A percentile compares a stretch with the other conserved stretches of the same genome.
phyloP scores from a whole-genome alignment of 2,329 filamentous ascomycete species.

The Ceratocystis cubensis region DNA sequence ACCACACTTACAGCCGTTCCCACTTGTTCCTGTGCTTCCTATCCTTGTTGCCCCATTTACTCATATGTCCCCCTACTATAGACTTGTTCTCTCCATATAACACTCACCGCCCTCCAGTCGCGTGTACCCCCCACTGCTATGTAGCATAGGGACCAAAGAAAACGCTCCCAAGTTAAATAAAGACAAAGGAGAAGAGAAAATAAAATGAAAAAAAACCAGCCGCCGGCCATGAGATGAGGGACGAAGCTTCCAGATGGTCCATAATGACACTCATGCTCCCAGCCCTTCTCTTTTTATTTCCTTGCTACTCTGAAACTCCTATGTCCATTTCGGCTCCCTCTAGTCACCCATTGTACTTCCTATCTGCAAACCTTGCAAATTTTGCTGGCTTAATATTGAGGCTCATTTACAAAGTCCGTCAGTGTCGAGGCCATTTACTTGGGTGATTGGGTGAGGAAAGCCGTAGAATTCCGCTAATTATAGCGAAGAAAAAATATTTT shows the following conservation, averaged over 20 bases:
- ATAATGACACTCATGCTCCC: too few species aligned
- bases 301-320: neutral
- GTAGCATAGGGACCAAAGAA: too few species aligned
- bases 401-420: neutral
- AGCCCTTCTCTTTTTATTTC: too few species aligned
- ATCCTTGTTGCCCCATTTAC: neutral
- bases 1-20: conserved; percentile 1
- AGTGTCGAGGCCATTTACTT: neutral
- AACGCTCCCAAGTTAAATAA: too few species aligned
- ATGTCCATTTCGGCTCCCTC: neutral
- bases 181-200: too few species aligned
- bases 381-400: neutral
- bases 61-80: neutral
- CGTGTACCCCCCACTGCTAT: neutral
- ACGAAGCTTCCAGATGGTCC: too few species aligned
- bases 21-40: neutral
- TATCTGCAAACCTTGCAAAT: neutral
- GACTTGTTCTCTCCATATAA: neutral
- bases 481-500: neutral
- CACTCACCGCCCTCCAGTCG: neutral
- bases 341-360: neutral
- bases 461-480: neutral
- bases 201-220: too few species aligned
- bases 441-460: neutral
- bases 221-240: too few species aligned